Evolutionary conservation across 1,284 basidiomycete genomes (phyloP).

Genomic region (Microbotryomycetes sp.): DNA sequence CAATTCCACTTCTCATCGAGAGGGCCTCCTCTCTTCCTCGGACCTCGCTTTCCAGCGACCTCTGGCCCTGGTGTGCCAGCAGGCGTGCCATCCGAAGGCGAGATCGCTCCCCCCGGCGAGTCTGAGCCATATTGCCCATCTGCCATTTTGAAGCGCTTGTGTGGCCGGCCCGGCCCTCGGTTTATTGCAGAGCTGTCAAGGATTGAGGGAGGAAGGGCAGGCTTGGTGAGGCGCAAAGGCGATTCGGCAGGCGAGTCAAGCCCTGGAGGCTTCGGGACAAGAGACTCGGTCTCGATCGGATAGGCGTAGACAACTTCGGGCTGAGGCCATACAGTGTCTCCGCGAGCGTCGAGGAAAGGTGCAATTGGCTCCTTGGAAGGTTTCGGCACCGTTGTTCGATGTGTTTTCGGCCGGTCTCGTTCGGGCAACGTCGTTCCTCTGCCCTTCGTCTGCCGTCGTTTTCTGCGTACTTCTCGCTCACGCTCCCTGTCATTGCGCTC

Average conservation of each 20-base stretch:
- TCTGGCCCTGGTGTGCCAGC: neutral
- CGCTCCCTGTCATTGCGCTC: constrained; percentile 84
- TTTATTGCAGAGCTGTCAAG: constrained; percentile 1
- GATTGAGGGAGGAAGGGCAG: neutral
- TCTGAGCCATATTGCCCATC: neutral
- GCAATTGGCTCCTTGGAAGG: constrained; percentile 51
- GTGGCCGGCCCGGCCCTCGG: constrained; percentile 1
- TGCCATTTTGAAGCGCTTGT: neutral
- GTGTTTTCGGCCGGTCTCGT: constrained; percentile 84
- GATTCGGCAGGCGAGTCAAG: constrained; percentile 6
- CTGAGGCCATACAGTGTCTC: constrained; percentile 41
- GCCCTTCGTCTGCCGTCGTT: constrained; percentile 76
- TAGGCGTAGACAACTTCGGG: constrained; percentile 56
- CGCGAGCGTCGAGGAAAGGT: constrained; percentile 23
- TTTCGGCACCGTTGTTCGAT: constrained; percentile 55
- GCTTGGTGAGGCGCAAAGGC: constrained; percentile 7
- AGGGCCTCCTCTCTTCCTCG: constrained; percentile 7
- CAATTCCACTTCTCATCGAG: constrained; percentile 83
- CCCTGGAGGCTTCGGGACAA: constrained; percentile 13
- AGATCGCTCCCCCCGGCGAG: neutral
- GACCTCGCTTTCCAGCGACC: too few species aligned
- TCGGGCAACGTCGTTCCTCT: constrained; percentile 86
- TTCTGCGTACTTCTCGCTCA: constrained; percentile 73
- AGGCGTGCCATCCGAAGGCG: neutral
- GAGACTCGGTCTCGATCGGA: constrained; percentile 45